Evolutionary conservation across 2,329 filamentous ascomycete species (phyloP).

Genomic region (Neoarthrinium moseri): DNA sequence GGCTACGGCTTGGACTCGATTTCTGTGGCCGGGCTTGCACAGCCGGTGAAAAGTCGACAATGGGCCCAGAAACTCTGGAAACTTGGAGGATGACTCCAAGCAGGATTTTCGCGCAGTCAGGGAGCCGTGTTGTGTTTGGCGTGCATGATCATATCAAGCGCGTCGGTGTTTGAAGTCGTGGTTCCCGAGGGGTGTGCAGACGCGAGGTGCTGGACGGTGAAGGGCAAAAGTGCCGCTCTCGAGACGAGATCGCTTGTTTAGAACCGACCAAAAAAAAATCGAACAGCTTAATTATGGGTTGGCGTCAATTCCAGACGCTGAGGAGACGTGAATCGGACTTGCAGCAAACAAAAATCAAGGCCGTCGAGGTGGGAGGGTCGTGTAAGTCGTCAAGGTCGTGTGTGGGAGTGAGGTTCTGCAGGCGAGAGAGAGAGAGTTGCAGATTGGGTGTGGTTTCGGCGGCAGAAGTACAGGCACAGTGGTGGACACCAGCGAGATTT

Average conservation of each 20-base stretch:
- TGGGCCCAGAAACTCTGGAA: neutral
- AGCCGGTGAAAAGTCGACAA: neutral
- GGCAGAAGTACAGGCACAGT: conserved; percentile 1
- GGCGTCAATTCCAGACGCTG: neutral
- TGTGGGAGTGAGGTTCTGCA: conserved; percentile 1
- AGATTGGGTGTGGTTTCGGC: neutral
- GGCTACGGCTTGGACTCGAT: too few relatives aligned
- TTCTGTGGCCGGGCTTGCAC: too few relatives aligned
- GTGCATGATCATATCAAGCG: conserved; percentile 2
- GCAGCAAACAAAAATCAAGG: neutral
- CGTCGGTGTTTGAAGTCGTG: conserved; percentile 1
- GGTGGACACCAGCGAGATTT: neutral
- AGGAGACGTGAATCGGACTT: neutral
- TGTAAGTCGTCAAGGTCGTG: neutral
- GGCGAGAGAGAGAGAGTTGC: neutral
- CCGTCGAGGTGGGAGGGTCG: neutral
- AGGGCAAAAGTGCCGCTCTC: neutral
- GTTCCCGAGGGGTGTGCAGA: neutral
- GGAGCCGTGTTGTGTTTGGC: neutral
- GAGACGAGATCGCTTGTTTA: neutral
- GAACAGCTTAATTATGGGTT: neutral
- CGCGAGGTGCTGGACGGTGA: neutral
- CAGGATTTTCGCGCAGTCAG: neutral
- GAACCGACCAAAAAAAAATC: neutral
- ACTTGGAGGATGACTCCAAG: neutral